Base-by-base conservation (phyloP, 768 basidiomycete species). In the Lentinula boryana region DNA sequence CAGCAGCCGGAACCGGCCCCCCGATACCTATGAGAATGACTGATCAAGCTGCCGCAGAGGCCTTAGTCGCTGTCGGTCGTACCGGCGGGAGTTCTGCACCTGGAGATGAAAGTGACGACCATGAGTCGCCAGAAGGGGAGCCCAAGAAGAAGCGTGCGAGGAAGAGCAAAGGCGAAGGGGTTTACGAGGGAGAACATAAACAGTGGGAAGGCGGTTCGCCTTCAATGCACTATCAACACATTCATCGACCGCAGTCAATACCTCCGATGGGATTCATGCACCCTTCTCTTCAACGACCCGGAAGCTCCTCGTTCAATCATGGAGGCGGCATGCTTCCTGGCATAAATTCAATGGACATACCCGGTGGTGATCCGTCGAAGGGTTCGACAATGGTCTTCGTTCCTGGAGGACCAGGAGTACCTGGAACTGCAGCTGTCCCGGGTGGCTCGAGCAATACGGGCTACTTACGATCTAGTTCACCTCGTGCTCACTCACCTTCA, bases 11-110 rank as follows among this genome's bases (percentile, higher is more conserved):
- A 8, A 73, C 67, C 27, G 67, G 61, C 31, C 50, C 61, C 8
- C 54, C 41, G 35, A 60, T 60, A 43, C 32, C 51, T 58, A 60
- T 76, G 65, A 78, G 81, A 32, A 81, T 91, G 78, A 82, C 87
- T 10, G 93, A 95, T 70, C 91, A 93, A 69, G 91, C 91, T 40
- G 93, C 93, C 1, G 93, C 93, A 10, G 93, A 94, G 74, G 87
- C 91, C 3, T 84, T 95, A 48, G 91, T 93, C 48, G 86, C 89
- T 51, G 91, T 94, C 36, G 89, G 90, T 33, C 83, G 90, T 50
- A 74, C 74, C 1, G 35, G 51, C 5, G 70, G 67, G 46, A 66
- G 62, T 4, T 43, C 55, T 56, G 72, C 67, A 5, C 67, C 67
- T 43, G 72, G 21, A n/a, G 80, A 81, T 32, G 75, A 75, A 23